phyloP scores from a whole-genome alignment of 116 monocot genomes.

The Cymodocea nodosa region DNA sequence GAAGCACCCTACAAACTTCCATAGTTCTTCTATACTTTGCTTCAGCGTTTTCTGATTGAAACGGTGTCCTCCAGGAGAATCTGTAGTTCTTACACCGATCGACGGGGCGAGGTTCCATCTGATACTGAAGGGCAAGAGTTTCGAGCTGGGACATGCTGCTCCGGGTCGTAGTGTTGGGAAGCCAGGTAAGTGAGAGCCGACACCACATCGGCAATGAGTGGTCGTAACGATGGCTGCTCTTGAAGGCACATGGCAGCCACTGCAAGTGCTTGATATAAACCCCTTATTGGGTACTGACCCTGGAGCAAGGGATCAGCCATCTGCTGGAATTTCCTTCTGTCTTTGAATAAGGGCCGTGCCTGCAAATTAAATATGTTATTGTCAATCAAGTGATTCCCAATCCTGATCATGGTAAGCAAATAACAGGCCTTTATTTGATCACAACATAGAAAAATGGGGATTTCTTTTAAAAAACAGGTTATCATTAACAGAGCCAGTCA shows the following conservation, averaged over 20 bases:
- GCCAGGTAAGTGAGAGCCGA: conserved; percentile 52
- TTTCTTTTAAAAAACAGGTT: no score
- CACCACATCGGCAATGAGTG: conserved; percentile 38
- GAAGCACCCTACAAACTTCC: no score
- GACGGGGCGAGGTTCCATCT: conserved; percentile 1
- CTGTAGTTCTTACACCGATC: neutral
- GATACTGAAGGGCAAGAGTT: neutral
- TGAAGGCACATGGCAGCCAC: conserved; percentile 61
- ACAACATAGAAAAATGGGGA: no score
- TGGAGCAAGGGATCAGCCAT: conserved; percentile 53
- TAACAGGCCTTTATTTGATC: no score
- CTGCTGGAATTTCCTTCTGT: conserved; percentile 36
- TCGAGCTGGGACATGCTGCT: neutral
- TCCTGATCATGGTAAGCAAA: no score
- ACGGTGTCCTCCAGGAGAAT: no score
- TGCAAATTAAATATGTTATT: conserved; percentile 4
- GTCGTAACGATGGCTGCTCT: conserved; percentile 38
- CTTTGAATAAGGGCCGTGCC: conserved; percentile 47
- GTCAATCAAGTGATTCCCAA: no score
- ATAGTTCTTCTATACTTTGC: no score
- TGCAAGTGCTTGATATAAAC: conserved; percentile 45
- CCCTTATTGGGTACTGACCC: conserved; percentile 29
- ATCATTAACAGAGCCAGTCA: no score
- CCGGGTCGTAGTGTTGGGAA: conserved; percentile 32
- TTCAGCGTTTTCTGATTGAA: no score